Base-by-base conservation (phyloP, 805 yeast species). In the Monosporozyma yasuniensis region DNA sequence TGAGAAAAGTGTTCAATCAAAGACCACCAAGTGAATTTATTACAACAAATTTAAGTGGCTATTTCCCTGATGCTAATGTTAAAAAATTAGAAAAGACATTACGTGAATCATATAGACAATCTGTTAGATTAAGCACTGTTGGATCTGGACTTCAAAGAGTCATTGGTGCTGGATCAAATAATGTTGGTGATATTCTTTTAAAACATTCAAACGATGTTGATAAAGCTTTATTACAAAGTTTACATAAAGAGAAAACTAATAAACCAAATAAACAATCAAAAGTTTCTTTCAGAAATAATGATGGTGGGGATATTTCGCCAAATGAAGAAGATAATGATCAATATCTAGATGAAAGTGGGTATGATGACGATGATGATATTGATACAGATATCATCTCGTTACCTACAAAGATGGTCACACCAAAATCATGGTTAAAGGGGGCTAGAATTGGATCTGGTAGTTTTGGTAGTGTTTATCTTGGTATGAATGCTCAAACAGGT, bases 11-110 rank as follows among this genome's bases (percentile, higher is more conserved):
- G 52, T 83, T 83, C 65, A 95, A 95, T 22, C 96, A 87, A 65
- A 75, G 99, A 60, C 99, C 99, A 6, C 90, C 98, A 0, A 83
- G 93, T 52, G 95, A 88, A 61, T 76, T 90, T 57, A 93, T 91
- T 53, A 87, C 97, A 1, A 81, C 90, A 1, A 88, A 91, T 61
- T 71, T 91, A 55, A 83, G 89, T 1, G 96, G 90, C 54, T 91
- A 87, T 65, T 93, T 93, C 73, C 99, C 99, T 0, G 84, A 82
- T 38, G 82, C 95, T 0, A 82, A 79, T 22, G 77, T 80, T 47
- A 73, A 76, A 43, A 83, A 83, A 50, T 74, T 93, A 54, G 84
- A 84, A 53, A 81, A 83, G 50, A 90, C 96, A 1, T 78, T 90
- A 43, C 71, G 95, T 19, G 89, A 87, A 61, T 86, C 96, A 4